Conservation (phyloP, 805 yeast species). For the Lachancea sp. region DNA sequence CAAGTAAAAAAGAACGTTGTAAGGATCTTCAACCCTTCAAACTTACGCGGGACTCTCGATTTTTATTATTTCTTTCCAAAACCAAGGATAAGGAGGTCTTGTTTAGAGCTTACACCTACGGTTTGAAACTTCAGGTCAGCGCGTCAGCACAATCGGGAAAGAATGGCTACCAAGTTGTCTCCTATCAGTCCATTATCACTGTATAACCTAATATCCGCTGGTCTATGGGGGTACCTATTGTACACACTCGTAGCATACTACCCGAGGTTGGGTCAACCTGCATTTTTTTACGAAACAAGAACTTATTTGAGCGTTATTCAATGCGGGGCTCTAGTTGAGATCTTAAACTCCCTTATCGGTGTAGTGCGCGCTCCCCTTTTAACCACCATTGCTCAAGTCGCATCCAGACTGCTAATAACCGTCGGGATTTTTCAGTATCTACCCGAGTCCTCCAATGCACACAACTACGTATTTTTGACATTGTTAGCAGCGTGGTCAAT, state of each 20-base stretch:
- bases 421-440: constrained; percentile 73
- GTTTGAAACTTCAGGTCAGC: not conserved
- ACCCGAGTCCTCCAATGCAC: constrained; percentile 56
- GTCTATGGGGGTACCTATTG: constrained; percentile 49
- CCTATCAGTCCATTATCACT: constrained; percentile 32
- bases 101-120: too few species aligned
- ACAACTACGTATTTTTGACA: constrained; percentile 51
- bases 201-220: constrained; percentile 49
- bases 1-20: too few species aligned
- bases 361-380: constrained; percentile 77
- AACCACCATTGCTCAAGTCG: constrained; percentile 83
- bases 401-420: constrained; percentile 75
- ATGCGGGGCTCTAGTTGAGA: constrained; percentile 72
- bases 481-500: constrained; percentile 83
- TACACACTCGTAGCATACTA: constrained; percentile 37
- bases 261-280: constrained; percentile 54
- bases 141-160: not conserved
- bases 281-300: constrained; percentile 53
- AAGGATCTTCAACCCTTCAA: too few species aligned
- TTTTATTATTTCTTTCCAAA: too few species aligned
- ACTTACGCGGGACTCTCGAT: too few species aligned
- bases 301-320: constrained; percentile 61
- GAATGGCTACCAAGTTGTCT: constrained; percentile 22
- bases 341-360: constrained; percentile 71
- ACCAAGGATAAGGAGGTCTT: too few species aligned